phyloP scores from a whole-genome alignment of 306 rosid genomes.

The Trifolium fragiferum region DNA sequence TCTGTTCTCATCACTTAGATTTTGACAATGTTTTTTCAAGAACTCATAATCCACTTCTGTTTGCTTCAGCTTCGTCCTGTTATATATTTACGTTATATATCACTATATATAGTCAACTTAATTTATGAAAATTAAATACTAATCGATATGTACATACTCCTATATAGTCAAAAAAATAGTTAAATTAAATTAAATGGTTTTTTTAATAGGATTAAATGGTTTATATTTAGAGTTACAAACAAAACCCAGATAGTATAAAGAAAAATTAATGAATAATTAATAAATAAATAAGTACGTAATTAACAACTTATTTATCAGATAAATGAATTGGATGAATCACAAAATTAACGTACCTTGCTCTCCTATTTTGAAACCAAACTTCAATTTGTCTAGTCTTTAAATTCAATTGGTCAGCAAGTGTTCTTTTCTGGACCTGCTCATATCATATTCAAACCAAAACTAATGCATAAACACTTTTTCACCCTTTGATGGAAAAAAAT shows the following conservation, averaged over 20 bases:
- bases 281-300: too few relatives aligned
- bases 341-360: conserved; percentile 70
- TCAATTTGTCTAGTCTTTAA: conserved; percentile 85
- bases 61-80: conserved; percentile 86
- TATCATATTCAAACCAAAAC: conserved; percentile 31
- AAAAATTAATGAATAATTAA: conserved; percentile 6
- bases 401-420: conserved; percentile 73
- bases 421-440: conserved; percentile 72
- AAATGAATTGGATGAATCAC: neutral
- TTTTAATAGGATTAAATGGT: neutral
- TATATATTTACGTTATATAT: too few relatives aligned
- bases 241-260: conserved; percentile 9
- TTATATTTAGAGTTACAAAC: neutral
- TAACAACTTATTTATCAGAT: neutral
- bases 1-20: conserved; percentile 66
- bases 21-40: conserved; percentile 74
- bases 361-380: conserved; percentile 95
- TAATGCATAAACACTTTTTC: neutral
- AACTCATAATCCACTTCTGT: conserved; percentile 76
- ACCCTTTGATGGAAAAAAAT: too few relatives aligned
- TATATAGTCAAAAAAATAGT: neutral
- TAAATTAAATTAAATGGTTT: neutral
- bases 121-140: neutral
- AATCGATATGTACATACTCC: neutral
- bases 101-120: neutral